Evolutionary conservation across 768 basidiomycete species (phyloP).

Genomic region (Asterophora parasitica): DNA sequence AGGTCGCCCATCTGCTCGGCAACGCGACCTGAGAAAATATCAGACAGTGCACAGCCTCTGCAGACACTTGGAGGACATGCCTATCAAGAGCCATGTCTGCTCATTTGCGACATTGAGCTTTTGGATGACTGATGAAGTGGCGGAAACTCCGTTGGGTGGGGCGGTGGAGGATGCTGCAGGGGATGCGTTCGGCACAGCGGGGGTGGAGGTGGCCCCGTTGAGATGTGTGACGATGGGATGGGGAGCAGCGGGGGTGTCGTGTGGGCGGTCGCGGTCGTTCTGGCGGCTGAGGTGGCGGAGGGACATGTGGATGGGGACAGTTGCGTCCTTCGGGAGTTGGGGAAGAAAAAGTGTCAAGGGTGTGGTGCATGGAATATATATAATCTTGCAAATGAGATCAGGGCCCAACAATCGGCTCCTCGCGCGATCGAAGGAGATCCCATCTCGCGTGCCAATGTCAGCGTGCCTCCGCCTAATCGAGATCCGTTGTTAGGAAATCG

Average conservation of each 20-base stretch:
- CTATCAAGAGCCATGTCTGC: slow-evolving; percentile 93
- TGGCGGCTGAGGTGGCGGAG: slow-evolving; percentile 58
- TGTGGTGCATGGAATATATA: slow-evolving; percentile 53
- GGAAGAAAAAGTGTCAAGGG: slow-evolving; percentile 43
- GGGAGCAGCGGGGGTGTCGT: slow-evolving; percentile 43
- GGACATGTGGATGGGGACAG: slow-evolving; percentile 39
- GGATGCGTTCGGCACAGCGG: slow-evolving; percentile 42
- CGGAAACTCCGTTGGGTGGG: slow-evolving; percentile 27
- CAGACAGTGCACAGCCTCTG: slow-evolving; percentile 12
- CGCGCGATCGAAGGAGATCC: slow-evolving; percentile 52
- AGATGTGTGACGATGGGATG: slow-evolving; percentile 40
- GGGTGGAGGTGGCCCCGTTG: slow-evolving; percentile 45
- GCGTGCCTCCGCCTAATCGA: too few relatives aligned
- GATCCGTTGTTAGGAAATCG: slow-evolving; percentile 40
- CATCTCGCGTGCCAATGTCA: slow-evolving; percentile 43
- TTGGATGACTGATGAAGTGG: slow-evolving; percentile 49
- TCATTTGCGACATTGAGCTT: slow-evolving; percentile 86
- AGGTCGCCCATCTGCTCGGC: slow-evolving; percentile 95
- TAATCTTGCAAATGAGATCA: slow-evolving; percentile 42
- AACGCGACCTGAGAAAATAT: slow-evolving; percentile 63
- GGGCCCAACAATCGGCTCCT: slow-evolving; percentile 41
- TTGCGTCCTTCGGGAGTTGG: slow-evolving; percentile 30
- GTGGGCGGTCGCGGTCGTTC: slow-evolving; percentile 59
- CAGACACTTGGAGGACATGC: slow-evolving; percentile 31
- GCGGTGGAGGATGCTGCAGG: slow-evolving; percentile 38